Percentiles rank a stretch among this genome's conserved stretches.
Evolutionary conservation across 306 rosid species (phyloP).

Genomic region (Amphicarpaea edgeworthii): DNA sequence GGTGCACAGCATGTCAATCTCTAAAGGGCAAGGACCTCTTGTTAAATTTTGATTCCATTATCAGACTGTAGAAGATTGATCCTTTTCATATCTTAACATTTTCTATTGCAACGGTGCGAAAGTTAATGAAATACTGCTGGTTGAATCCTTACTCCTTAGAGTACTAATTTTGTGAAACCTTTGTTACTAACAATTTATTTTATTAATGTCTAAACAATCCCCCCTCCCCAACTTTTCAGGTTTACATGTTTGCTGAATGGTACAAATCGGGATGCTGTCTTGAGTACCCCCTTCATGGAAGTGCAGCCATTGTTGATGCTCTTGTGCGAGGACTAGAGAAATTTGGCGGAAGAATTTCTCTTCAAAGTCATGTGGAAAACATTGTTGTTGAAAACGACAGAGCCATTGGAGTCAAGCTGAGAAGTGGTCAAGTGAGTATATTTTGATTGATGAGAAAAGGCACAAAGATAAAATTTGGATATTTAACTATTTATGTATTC

Average conservation of each 20-base stretch:
- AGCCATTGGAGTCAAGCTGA: constrained; percentile 84
- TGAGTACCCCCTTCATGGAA: constrained; percentile 87
- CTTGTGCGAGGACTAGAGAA: constrained; percentile 83
- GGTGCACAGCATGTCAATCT: background rate
- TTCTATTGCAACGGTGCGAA: background rate
- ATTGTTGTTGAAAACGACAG: constrained; percentile 77
- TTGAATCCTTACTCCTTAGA: constrained; percentile 30
- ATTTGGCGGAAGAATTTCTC: constrained; percentile 84
- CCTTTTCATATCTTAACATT: constrained; percentile 10
- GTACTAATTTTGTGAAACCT: constrained; percentile 7
- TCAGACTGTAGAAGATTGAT: background rate
- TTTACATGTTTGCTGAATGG: constrained; percentile 99
- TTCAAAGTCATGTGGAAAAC: constrained; percentile 78
- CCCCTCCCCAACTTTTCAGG: constrained; percentile 50
- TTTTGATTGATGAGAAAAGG: constrained; percentile 24
- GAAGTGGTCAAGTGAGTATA: constrained; percentile 71
- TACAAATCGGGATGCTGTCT: constrained; percentile 93
- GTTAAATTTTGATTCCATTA: background rate
- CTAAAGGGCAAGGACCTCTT: background rate
- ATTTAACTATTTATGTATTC: constrained; percentile 19
- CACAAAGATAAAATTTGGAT: background rate
- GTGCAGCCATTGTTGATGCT: constrained; percentile 81
- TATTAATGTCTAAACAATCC: constrained; percentile 20
- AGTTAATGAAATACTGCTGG: background rate
- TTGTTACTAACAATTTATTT: background rate